A percentile compares a stretch with the other conserved stretches of the same genome.
phyloP scores from a whole-genome alignment of 352 stramenopile genomes.

The Globisporangium echinulatum region DNA sequence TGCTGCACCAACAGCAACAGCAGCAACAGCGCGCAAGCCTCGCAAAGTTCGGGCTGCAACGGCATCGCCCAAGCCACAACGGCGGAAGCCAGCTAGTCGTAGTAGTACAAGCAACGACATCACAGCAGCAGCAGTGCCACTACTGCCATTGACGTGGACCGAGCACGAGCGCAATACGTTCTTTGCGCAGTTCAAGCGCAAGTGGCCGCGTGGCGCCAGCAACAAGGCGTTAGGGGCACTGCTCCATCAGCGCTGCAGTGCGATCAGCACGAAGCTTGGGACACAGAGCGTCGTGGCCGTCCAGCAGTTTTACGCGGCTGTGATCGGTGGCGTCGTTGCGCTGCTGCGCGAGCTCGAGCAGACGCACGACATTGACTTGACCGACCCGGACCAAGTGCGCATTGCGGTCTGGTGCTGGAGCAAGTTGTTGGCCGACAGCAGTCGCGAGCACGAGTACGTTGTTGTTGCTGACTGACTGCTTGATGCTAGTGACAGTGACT shows the following conservation, averaged over 20 bases:
- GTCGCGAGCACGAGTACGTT: conserved; percentile 31
- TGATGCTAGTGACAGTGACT: no score
- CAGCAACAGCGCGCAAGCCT: not conserved
- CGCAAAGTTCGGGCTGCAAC: not conserved
- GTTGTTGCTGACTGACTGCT: not conserved
- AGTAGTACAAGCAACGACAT: conserved; percentile 9
- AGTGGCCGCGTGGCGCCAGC: conserved; percentile 34
- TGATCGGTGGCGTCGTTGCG: conserved; percentile 35
- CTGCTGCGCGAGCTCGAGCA: conserved; percentile 32
- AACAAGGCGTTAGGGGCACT: conserved; percentile 27
- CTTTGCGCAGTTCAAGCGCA: conserved; percentile 62
- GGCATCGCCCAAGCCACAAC: not conserved
- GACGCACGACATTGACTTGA: conserved; percentile 50
- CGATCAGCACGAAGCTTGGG: conserved; percentile 54
- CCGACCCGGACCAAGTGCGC: conserved; percentile 60
- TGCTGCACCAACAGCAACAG: not conserved
- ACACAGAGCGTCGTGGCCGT: conserved; percentile 60
- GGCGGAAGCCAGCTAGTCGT: not conserved
- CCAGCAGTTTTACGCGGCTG: conserved; percentile 45
- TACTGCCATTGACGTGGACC: conserved; percentile 20
- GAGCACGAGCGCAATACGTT: conserved; percentile 61
- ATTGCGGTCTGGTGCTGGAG: conserved; percentile 71
- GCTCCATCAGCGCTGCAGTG: conserved; percentile 48
- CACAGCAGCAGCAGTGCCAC: not conserved
- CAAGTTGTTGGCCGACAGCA: conserved; percentile 44